phyloP scores from a whole-genome alignment of 2,329 filamentous ascomycete species.

The Fusarium ramigenum region DNA sequence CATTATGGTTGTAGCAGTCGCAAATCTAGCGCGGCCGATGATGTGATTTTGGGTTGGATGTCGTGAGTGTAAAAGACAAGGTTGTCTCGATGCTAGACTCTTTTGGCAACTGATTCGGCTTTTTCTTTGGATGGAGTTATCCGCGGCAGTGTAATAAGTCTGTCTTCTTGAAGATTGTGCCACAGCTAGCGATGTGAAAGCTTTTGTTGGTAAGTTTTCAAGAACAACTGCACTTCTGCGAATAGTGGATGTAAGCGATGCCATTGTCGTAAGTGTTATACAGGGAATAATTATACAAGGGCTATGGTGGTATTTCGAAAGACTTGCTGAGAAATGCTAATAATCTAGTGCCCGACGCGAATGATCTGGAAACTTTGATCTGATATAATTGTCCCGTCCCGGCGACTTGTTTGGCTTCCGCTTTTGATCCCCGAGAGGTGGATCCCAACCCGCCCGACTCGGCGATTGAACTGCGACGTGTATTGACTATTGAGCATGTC shows the following conservation, averaged over 20 bases:
- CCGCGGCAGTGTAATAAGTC: fast-evolving
- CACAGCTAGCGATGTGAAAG: no score
- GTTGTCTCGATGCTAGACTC: not conserved
- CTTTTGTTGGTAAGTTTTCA: not conserved
- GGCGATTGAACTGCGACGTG: not conserved
- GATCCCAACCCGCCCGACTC: not conserved
- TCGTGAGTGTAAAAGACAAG: not conserved
- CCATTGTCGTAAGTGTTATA: not conserved
- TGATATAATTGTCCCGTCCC: not conserved
- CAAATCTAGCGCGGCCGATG: not conserved
- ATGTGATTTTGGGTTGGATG: not conserved
- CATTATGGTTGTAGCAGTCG: not conserved
- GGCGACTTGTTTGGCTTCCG: slow-evolving; percentile 13
- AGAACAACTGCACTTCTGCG: not conserved
- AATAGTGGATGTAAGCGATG: not conserved
- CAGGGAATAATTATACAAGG: not conserved
- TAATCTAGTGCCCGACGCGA: slow-evolving; percentile 1
- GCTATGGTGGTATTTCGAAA: not conserved
- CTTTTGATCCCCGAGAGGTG: not conserved
- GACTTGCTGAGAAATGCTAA: not conserved
- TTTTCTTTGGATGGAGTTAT: not conserved
- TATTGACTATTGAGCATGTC: not conserved
- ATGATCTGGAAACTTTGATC: not conserved
- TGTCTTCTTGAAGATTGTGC: not conserved
- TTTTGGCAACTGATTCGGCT: not conserved